phyloP scores from a whole-genome alignment of 1,284 basidiomycete species.

The Lentinula novae-zelandiae region DNA sequence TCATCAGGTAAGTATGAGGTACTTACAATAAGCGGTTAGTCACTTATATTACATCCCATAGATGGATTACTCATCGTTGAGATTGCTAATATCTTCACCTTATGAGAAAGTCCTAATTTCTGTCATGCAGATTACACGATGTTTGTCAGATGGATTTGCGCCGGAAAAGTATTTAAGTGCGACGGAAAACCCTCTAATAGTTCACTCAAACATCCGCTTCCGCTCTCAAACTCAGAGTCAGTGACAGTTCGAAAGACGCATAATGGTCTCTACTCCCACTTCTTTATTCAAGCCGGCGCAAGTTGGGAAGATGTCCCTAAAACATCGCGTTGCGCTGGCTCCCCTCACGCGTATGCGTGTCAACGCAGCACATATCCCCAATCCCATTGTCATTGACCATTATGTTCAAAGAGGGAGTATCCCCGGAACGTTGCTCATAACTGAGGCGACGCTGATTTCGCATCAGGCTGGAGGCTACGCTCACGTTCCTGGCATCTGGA shows the following conservation, averaged over 20 bases:
- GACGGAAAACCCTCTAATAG: neutral
- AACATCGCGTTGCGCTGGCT: constrained; percentile 45
- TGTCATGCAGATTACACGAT: neutral
- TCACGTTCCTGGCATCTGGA: constrained; percentile 38
- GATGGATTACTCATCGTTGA: neutral
- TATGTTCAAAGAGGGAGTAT: constrained; percentile 38
- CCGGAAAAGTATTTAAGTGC: neutral
- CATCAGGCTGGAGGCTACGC: constrained; percentile 30
- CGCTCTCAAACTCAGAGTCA: no score
- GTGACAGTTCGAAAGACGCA: neutral
- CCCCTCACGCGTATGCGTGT: constrained; percentile 35
- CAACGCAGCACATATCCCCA: constrained; percentile 6
- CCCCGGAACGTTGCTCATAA: constrained; percentile 41
- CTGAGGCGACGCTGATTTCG: constrained; percentile 40
- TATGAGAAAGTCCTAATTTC: neutral
- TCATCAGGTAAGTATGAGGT: no score
- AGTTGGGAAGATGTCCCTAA: constrained; percentile 37
- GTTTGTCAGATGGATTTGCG: neutral
- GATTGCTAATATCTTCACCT: neutral
- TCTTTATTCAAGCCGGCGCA: constrained; percentile 39
- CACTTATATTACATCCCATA: neutral
- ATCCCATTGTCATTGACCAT: constrained; percentile 32
- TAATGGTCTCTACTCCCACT: neutral
- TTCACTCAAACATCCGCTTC: no score
- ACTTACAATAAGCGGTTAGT: neutral